These are phyloP conservation scores for Pseudoturritis turrita DNA, from an alignment of 345 rosid genomes.

Conservation along the genomic window DNA sequence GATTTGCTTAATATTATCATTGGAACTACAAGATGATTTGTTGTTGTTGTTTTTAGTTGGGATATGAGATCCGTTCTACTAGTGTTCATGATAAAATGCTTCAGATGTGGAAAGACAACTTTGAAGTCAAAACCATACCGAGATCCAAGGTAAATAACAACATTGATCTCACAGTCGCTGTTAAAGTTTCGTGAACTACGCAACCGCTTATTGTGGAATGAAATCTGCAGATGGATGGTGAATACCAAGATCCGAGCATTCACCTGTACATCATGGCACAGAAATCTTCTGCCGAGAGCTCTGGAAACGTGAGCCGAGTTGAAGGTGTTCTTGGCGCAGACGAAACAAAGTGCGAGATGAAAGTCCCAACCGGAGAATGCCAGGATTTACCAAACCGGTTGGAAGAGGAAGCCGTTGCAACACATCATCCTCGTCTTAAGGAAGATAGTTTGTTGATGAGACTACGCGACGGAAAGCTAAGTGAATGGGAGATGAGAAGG, in stretches of 20 bases:
- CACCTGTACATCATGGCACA: slow-evolving; percentile 75
- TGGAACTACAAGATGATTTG: neutral
- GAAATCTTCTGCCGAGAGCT: slow-evolving; percentile 35
- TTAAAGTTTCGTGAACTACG: neutral
- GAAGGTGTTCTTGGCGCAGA: slow-evolving; percentile 27
- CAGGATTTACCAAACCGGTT: neutral
- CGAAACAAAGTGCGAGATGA: slow-evolving; percentile 18
- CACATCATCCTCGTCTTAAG: slow-evolving; percentile 22
- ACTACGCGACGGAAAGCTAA: slow-evolving; percentile 46
- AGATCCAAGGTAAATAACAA: slow-evolving; percentile 52
- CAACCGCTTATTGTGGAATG: neutral
- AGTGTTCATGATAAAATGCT: slow-evolving; percentile 85
- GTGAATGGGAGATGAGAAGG: slow-evolving; percentile 92
- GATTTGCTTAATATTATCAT: neutral
- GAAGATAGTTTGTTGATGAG: slow-evolving; percentile 34
- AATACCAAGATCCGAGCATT: slow-evolving; percentile 86
- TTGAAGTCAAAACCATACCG: slow-evolving; percentile 73
- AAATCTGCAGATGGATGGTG: slow-evolving; percentile 63
- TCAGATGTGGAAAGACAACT: slow-evolving; percentile 66
- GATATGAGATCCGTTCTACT: slow-evolving; percentile 89
- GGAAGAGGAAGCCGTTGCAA: slow-evolving; percentile 17
- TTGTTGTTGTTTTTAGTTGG: slow-evolving; percentile 48
- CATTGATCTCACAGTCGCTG: neutral
- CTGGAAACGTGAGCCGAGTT: slow-evolving; percentile 15
- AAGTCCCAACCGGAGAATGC: slow-evolving; percentile 6